These are phyloP conservation scores for Mallotus japonicus DNA, from an alignment of 441 rosid species.

Conservation along the genomic window DNA sequence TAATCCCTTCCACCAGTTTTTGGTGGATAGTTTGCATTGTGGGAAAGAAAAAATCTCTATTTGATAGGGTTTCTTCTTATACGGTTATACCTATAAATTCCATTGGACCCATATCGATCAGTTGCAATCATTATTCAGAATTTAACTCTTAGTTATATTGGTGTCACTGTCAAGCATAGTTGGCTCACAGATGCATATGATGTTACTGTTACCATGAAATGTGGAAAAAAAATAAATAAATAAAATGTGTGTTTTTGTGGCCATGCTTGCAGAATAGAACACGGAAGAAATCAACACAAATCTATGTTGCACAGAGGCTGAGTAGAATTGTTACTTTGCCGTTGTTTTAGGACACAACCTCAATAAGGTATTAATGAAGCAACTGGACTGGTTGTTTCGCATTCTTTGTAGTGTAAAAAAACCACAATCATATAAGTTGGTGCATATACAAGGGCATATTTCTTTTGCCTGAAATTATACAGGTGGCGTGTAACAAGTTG, in stretches of 20 bases:
- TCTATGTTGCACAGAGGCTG: background rate
- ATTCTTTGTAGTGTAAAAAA: background rate
- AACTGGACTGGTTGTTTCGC: background rate
- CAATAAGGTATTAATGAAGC: too few species aligned
- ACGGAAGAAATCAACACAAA: conserved; percentile 2
- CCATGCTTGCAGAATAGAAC: background rate
- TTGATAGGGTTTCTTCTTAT: background rate
- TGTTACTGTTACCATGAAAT: background rate
- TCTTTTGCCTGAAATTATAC: background rate
- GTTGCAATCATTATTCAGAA: too few species aligned
- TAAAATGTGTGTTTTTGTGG: background rate
- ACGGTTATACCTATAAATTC: too few species aligned
- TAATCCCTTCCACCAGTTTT: background rate
- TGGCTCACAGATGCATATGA: background rate
- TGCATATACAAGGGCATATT: too few species aligned
- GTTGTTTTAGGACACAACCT: background rate
- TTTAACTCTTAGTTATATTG: too few species aligned
- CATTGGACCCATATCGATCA: too few species aligned
- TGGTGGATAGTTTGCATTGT: background rate
- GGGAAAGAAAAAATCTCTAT: too few species aligned
- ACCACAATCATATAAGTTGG: background rate
- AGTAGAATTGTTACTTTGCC: background rate
- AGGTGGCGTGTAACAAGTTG: too few species aligned
- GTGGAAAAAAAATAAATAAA: background rate
- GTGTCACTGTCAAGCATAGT: background rate